Evolutionary conservation across 2,329 filamentous ascomycete genomes (phyloP), one percentile per base, ranked within the genome.

Genomic region (Ophiostoma novo-ulmi): DNA sequence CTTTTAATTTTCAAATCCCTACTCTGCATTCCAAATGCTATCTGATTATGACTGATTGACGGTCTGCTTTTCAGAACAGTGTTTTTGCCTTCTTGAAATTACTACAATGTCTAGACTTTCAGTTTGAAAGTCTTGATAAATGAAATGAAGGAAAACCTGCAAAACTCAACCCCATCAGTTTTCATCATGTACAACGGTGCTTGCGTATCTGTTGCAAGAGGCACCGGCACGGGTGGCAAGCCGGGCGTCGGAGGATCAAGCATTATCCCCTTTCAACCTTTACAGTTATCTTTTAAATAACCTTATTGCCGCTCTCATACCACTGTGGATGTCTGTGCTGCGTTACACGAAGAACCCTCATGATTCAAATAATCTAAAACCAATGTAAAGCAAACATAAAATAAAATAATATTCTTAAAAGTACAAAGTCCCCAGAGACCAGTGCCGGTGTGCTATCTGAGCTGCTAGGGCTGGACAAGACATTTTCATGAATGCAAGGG

Each of bases 191-290:
- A 58, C 52, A 26, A 58, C 22, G 3, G 11, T 70, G n/a, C n/a
- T 26, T 58, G 52, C n/a, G 22, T 26, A 26, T 14, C 22, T 17
- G 52, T 58, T 26, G 52, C 22, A 26, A 58, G n/a, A 58, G 44
- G 44, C 52, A 26, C 22, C 52, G 52, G 52, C n/a, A 26, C 52
- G 52, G 52, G 52, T 58, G 52, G 52, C 52, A 58, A 58, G 14
- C 52, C 52, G 52, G 52, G 22, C 52, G 52, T 58, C 52, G 52
- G 52, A 58, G 52, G 44, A 39, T n/a, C 44, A 48, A 48, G 44
- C 17, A 65, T 61, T 52, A 3, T 4, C 35, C n/a, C 6, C 36
- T 20, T n/a, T 7, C 20, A 48, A 20, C 44, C n/a, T 31, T 31
- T n/a, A 48, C 44, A 48, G 17, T n/a, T 20, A 48, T 48, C 17